Base-by-base conservation (phyloP, 2,329 filamentous ascomycete species). In the Fusarium tanahbumbuense region DNA sequence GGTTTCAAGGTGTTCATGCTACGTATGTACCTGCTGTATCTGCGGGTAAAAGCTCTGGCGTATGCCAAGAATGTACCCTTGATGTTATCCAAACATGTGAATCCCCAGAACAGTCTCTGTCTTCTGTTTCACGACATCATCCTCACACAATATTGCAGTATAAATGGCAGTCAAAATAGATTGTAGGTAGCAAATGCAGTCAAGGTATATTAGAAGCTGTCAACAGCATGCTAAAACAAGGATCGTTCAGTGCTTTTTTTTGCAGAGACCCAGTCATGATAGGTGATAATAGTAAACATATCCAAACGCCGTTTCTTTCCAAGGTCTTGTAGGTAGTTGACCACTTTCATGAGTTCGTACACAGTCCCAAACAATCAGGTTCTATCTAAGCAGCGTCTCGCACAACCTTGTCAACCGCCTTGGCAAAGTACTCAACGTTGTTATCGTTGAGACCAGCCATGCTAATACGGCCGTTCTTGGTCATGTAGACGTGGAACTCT, bases 391-490 rank as follows among this genome's bases (percentile, higher is more conserved):
- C 68, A 10, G 67, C 65, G 34, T 77, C 77, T 32, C 73, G 74
- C 25, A 98, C 93, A 32, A 95, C 92, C 80, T 91, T 92, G 79
- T 98, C 92, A 15, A 98, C 88, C 1, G 95, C 93, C 81, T 92
- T 90, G 49, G 94, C 96, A 76, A 98, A 92, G 83, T 98, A 97
- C 58, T 97, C 93, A 63, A 98, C 86, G 79, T 98, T 99, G 76
- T 91, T 84, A 27, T 93, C 92, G 81, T 98, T 98, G 72, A 98
- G 83, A n/a, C 96, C 96, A 8, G 96, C 96, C 95, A 99, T 98
- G 78, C 93, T 97, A 82, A 98, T 97, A 50, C 96, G 92, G 23
- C 96, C 96, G 78, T 99, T 99, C 88, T 98, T 98, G 72, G 95
- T 98, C 88, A 95, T 94, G 83, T 96, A 96, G 56, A 96, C 86